Base-by-base conservation (phyloP, 75 land plant species). In the Selaginella moellendorffii region DNA sequence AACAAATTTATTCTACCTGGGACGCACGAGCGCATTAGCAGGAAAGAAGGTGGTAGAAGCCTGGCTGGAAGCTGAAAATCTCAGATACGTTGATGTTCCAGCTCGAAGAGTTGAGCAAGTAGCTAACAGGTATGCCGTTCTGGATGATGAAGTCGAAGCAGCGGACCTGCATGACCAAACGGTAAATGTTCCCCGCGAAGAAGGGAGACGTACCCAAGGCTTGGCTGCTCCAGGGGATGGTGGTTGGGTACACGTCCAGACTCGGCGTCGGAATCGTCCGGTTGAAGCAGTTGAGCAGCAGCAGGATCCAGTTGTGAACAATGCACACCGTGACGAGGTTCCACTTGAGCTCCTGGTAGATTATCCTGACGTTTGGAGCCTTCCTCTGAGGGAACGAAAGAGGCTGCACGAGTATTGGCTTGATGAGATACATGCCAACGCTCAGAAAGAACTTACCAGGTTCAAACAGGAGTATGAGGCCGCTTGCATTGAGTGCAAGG, bases 321-420 rank as follows among this genome's bases (percentile, higher is more conserved):
- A n/a, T n/a, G n/a, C n/a, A n/a, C n/a, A n/a, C n/a, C n/a, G n/a
- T n/a, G n/a, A n/a, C n/a, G 61, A 65, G 5, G 1, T 18, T 26
- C 23, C 21, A 1, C 29, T 68, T 10, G 36, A 68, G 0, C 19
- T 27, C 21, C 10, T 68, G 1, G 26, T 58, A 19, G 22, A 58
- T 19, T 23, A 28, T 68, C 27, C 27, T 9, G 36, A 68, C 53
- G 28, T 68, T 22, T 68, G 69, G 69, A 10, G 1, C 24, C 27
- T 68, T 10, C 17, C 2, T 20, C 24, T n/a, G 22, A 8, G 27
- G 22, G 56, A 24, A 42, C 30, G 64, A 10, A n/a, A 28, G 23
- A 26, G 8, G n/a, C 42, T 68, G 29, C 62, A 67, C n/a, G 52
- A 24, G 1, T 27, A 31, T n/a, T 58, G 64, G 69, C 20, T 58